Evolutionary conservation across 1,284 basidiomycete genomes (phyloP).

Genomic region (Leccinum subrobustum): DNA sequence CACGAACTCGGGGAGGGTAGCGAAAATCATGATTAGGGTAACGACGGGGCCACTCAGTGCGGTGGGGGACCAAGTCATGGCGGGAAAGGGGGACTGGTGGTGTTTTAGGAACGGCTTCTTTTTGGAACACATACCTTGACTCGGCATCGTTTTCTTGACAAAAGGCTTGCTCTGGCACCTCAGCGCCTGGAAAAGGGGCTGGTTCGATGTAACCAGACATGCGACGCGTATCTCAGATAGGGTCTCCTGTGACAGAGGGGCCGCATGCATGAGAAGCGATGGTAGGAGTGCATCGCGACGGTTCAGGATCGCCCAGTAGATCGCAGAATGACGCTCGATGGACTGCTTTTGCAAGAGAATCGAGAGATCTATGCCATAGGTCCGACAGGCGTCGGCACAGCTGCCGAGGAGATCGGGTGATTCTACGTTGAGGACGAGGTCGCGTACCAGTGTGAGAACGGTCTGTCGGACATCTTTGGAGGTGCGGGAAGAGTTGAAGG

Average conservation of each 20-base stretch:
- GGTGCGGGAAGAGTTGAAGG: conserved; percentile 35
- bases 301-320: conserved; percentile 73
- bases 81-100: too few species aligned
- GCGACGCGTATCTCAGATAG: conserved; percentile 61
- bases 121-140: conserved; percentile 9
- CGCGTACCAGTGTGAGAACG: conserved; percentile 45
- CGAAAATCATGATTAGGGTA: too few species aligned
- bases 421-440: conserved; percentile 39
- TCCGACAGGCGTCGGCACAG: conserved; percentile 45
- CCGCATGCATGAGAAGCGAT: conserved; percentile 48
- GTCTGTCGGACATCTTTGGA: conserved; percentile 47
- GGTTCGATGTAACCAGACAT: conserved; percentile 62
- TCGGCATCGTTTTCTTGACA: conserved; percentile 7
- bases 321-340: conserved; percentile 61
- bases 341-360: conserved; percentile 56
- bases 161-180: conserved; percentile 17
- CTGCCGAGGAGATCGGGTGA: conserved; percentile 41
- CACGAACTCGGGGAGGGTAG: too few species aligned
- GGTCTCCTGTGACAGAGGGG: conserved; percentile 48
- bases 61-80: too few species aligned
- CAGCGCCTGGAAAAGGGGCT: conserved; percentile 60
- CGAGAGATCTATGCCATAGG: conserved; percentile 41
- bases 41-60: too few species aligned
- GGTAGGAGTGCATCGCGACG: conserved; percentile 39
- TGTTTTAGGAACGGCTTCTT: not conserved